A percentile compares a stretch with the other conserved stretches of the same genome.
Evolutionary conservation across 1,139 yeast species (phyloP).

Genomic region (Blastobotrys niveus): DNA sequence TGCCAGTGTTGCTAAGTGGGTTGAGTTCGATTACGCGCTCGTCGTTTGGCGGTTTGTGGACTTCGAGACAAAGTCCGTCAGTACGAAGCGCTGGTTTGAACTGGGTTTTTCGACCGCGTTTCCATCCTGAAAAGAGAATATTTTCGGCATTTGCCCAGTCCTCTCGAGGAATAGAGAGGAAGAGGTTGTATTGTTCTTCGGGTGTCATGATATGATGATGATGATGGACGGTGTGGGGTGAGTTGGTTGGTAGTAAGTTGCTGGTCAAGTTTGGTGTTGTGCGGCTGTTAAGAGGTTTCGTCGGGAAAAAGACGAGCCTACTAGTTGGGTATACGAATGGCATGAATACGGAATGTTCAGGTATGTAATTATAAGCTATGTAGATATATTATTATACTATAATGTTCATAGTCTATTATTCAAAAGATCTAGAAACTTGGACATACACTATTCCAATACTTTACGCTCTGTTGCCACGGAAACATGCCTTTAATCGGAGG

Average conservation of each 20-base stretch:
- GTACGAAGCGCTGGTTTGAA: constrained; percentile 6
- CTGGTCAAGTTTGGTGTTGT: not conserved
- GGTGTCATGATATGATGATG: not conserved
- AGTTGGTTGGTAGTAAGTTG: not conserved
- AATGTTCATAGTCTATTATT: too few relatives aligned
- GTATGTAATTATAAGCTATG: too few relatives aligned
- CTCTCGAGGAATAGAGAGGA: constrained; percentile 3
- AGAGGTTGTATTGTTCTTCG: not conserved
- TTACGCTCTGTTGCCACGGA: too few relatives aligned
- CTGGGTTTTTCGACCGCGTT: constrained; percentile 4
- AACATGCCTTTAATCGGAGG: too few relatives aligned
- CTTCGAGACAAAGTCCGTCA: constrained; percentile 1
- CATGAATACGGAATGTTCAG: too few relatives aligned
- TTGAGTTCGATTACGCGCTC: constrained; percentile 5
- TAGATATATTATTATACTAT: too few relatives aligned
- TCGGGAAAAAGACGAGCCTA: too few relatives aligned
- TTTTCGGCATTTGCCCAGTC: constrained; percentile 11
- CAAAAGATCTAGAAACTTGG: too few relatives aligned
- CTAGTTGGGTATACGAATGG: too few relatives aligned
- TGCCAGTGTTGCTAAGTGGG: constrained; percentile 7
- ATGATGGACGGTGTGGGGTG: not conserved
- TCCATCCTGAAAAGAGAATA: constrained; percentile 6
- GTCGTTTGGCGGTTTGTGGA: constrained; percentile 7
- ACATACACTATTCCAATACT: too few relatives aligned
- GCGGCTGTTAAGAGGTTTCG: too few relatives aligned